phyloP scores from a whole-genome alignment of 257 asterid species.

The Sherardia arvensis region DNA sequence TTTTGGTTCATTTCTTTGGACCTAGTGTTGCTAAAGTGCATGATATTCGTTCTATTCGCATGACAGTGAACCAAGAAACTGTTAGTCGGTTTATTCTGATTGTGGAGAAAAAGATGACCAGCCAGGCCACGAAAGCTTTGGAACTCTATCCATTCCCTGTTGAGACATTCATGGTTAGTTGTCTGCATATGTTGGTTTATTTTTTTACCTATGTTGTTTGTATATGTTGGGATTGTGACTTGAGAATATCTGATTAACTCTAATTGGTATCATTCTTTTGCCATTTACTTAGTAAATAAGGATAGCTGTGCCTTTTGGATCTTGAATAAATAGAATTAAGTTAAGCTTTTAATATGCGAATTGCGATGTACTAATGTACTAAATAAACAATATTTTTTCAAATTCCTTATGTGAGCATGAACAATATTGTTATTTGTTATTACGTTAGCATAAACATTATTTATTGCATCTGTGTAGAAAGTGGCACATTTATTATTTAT shows the following conservation, averaged over 20 bases:
- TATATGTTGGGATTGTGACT: neutral
- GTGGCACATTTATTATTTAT: neutral
- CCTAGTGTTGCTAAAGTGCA: slow-evolving; percentile 41
- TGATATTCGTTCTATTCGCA: slow-evolving; percentile 39
- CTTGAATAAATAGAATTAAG: neutral
- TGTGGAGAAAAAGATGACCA: slow-evolving; percentile 50
- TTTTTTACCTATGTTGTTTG: neutral
- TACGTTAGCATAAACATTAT: too few relatives aligned
- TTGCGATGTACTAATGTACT: too few relatives aligned
- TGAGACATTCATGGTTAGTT: slow-evolving; percentile 64
- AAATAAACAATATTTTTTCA: neutral
- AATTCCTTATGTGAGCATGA: too few relatives aligned
- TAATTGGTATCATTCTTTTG: neutral
- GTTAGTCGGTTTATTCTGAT: slow-evolving; percentile 51
- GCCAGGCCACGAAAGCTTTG: slow-evolving; percentile 58
- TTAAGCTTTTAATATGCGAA: neutral
- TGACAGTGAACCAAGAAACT: slow-evolving; percentile 34
- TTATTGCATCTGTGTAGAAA: neutral
- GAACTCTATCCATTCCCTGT: slow-evolving; percentile 51
- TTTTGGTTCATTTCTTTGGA: slow-evolving; percentile 50
- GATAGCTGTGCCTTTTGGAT: neutral
- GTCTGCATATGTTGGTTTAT: slow-evolving; percentile 4
- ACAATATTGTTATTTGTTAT: too few relatives aligned
- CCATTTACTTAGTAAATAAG: neutral
- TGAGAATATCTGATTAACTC: neutral